Evolutionary conservation across 2,329 filamentous ascomycete genomes (phyloP).

Genomic region (Xylariaceae sp.): DNA sequence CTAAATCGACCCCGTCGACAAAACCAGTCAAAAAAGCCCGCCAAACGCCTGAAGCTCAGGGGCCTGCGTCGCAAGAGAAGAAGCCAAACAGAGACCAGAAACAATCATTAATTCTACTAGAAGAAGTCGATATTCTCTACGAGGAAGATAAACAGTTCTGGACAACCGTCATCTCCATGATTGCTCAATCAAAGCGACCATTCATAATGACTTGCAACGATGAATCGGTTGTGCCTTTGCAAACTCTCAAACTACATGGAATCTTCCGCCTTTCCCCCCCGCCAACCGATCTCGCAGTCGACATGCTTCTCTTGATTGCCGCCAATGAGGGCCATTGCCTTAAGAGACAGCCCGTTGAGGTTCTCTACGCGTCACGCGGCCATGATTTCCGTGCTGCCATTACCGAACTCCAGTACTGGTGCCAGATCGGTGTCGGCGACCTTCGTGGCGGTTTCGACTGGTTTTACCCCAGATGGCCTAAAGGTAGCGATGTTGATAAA

Average conservation of each 20-base stretch:
- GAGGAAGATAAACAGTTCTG: conserved; percentile 97
- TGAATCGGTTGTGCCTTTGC: conserved; percentile 72
- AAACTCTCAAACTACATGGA: conserved; percentile 73
- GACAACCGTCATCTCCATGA: conserved; percentile 72
- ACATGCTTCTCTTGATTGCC: conserved; percentile 77
- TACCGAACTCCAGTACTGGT: conserved; percentile 90
- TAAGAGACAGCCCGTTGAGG: conserved; percentile 58
- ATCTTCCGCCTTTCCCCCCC: conserved; percentile 73
- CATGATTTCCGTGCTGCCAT: conserved; percentile 77
- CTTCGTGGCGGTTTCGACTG: conserved; percentile 83
- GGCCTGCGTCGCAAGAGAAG: conserved; percentile 27
- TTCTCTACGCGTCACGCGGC: conserved; percentile 65
- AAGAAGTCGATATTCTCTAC: conserved; percentile 90
- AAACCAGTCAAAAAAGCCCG: conserved; percentile 32
- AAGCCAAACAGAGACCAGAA: conserved; percentile 60
- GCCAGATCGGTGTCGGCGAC: conserved; percentile 90
- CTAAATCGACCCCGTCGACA: conserved; percentile 36
- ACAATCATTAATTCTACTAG: conserved; percentile 88
- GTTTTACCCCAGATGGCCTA: conserved; percentile 76
- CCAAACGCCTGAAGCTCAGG: conserved; percentile 5
- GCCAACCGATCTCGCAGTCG: conserved; percentile 63
- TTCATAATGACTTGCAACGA: conserved; percentile 96
- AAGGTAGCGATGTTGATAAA: conserved; percentile 63
- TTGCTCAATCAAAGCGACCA: conserved; percentile 80
- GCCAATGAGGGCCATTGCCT: conserved; percentile 87